These are phyloP conservation scores for Rhododendron griersonianum DNA, from an alignment of 148 eudicot species.

Conservation along the genomic window DNA sequence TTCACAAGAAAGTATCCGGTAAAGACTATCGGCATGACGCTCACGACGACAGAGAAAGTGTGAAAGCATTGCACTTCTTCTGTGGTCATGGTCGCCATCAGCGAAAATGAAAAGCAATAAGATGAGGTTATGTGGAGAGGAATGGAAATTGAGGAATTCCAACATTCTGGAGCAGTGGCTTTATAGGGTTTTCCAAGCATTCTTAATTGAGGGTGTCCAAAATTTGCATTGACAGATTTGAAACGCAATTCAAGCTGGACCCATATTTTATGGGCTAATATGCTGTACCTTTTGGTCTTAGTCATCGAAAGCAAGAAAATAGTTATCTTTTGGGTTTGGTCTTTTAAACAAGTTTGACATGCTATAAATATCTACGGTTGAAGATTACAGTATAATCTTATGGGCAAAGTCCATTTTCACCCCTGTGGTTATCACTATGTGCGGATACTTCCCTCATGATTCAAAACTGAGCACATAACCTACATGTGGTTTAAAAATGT, in stretches of 20 bases:
- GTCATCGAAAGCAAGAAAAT: neutral
- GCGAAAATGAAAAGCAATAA: too few relatives aligned
- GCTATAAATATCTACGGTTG: neutral
- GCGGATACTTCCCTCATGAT: too few relatives aligned
- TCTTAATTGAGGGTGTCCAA: neutral
- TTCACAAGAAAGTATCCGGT: neutral
- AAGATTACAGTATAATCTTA: too few relatives aligned
- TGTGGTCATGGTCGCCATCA: too few relatives aligned
- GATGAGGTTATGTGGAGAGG: neutral
- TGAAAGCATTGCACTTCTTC: too few relatives aligned
- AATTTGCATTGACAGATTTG: neutral
- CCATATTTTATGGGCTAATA: neutral
- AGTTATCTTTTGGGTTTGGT: neutral
- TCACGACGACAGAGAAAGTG: neutral
- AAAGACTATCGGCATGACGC: neutral
- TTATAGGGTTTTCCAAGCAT: neutral
- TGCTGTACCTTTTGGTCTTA: neutral
- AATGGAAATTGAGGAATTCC: neutral
- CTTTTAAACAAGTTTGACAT: neutral
- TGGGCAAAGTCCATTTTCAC: too few relatives aligned
- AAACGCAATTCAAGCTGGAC: neutral
- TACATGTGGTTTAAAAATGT: too few relatives aligned
- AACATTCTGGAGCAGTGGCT: neutral
- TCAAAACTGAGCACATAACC: too few relatives aligned
- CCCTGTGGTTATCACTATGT: too few relatives aligned